phyloP scores from a whole-genome alignment of 2,329 filamentous ascomycete genomes.

The Apiospora aurea region DNA sequence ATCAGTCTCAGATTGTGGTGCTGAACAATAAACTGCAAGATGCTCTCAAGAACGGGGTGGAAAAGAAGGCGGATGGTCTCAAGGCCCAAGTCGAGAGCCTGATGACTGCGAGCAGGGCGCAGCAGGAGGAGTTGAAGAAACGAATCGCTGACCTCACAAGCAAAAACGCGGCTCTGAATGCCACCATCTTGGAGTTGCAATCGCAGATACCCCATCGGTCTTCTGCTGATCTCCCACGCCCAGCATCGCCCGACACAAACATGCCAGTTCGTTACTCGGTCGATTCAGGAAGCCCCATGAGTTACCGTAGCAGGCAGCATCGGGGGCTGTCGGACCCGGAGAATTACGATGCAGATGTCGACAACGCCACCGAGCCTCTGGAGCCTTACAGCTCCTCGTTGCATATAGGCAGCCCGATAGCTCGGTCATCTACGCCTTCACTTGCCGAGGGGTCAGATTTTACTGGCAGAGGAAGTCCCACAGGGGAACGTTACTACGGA shows the following conservation, averaged over 20 bases:
- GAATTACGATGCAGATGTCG: constrained; percentile 48
- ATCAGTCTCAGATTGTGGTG: constrained; percentile 55
- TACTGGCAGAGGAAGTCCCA: constrained; percentile 38
- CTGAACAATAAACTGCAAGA: constrained; percentile 55
- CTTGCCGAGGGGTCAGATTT: constrained; percentile 42
- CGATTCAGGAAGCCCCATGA: constrained; percentile 47
- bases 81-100: constrained; percentile 52
- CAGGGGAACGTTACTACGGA: constrained; percentile 53
- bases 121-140: constrained; percentile 61
- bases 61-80: constrained; percentile 38
- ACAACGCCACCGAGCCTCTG: constrained; percentile 53
- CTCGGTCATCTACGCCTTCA: constrained; percentile 48
- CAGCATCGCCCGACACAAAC: constrained; percentile 42
- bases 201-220: constrained; percentile 40
- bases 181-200: constrained; percentile 56
- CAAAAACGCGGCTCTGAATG: constrained; percentile 61
- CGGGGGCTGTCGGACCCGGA: constrained; percentile 55
- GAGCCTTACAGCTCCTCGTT: constrained; percentile 42
- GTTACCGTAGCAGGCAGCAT: constrained; percentile 46
- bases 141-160: constrained; percentile 57
- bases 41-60: constrained; percentile 40
- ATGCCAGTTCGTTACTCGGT: constrained; percentile 41
- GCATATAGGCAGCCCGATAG: constrained; percentile 33
- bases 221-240: constrained; percentile 29
- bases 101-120: constrained; percentile 59